Evolutionary conservation across 257 asterid species (phyloP).

Genomic region (Prunella vulgaris): DNA sequence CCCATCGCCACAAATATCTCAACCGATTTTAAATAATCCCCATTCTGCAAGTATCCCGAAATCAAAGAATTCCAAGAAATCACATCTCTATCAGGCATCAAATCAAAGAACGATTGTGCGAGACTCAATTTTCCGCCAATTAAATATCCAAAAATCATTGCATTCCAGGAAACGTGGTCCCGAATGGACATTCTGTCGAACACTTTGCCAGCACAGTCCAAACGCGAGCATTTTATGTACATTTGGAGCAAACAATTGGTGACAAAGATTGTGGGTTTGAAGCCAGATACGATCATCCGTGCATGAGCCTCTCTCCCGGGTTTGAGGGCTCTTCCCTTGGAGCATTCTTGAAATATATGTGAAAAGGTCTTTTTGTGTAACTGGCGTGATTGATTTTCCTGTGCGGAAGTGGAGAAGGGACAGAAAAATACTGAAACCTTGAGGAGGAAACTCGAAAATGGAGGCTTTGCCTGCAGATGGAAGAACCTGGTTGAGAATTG

Average conservation of each 20-base stretch:
- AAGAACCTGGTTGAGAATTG: too few relatives aligned
- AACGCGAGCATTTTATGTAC: conserved; percentile 48
- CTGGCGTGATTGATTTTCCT: conserved; percentile 18
- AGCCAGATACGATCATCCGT: conserved; percentile 54
- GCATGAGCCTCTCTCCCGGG: conserved; percentile 79
- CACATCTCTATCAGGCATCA: conserved; percentile 69
- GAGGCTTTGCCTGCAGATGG: too few relatives aligned
- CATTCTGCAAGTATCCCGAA: conserved; percentile 70
- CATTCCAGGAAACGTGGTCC: conserved; percentile 69
- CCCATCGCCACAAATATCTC: conserved; percentile 52
- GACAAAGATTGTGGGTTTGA: conserved; percentile 70
- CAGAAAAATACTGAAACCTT: not conserved
- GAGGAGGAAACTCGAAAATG: conserved; percentile 10
- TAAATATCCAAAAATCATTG: conserved; percentile 65
- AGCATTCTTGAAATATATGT: conserved; percentile 64
- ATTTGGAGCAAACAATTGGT: conserved; percentile 67
- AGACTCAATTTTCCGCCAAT: conserved; percentile 32
- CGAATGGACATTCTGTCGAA: conserved; percentile 65
- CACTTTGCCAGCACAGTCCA: conserved; percentile 52
- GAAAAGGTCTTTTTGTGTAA: conserved; percentile 51
- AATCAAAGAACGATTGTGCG: conserved; percentile 46
- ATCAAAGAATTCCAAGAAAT: conserved; percentile 86
- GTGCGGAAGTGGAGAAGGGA: conserved; percentile 29
- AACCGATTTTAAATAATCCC: conserved; percentile 36
- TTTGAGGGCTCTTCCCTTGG: conserved; percentile 38